Base-by-base conservation (phyloP, 352 stramenopile species). In the Phytopythium helicoides region DNA sequence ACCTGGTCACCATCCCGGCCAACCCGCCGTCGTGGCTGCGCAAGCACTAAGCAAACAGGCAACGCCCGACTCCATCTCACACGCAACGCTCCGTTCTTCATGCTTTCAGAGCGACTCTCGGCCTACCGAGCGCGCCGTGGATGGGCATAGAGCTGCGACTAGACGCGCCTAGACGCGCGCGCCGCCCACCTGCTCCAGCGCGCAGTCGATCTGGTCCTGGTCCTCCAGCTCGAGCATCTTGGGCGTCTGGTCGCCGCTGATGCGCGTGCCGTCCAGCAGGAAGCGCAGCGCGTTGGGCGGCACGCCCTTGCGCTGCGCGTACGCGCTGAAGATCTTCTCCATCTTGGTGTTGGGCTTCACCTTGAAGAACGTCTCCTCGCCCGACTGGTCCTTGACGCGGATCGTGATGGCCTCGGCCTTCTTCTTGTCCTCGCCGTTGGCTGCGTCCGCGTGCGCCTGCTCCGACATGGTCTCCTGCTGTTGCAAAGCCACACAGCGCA, bases 321-420 rank as follows among this genome's bases (percentile, higher is more conserved):
- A 99, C 4, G 96, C 96, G 51, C 88, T 89, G 68, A 99, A 98
- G 44, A 99, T 97, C 69, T 99, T 99, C 52, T 92, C 81, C 96
- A 99, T 99, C 81, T 98, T 98, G 35, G 96, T 99, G 49, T 95
- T 97, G 52, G 92, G 97, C 76, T 99, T 99, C 41, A 99, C 97
- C 80, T 99, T 99, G 78, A 99, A 99, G 67, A 98, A 98, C 6
- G 94, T 99, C 73, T 99, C 95, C 56, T 97, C 89, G 35, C 89
- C 90, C 16, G 84, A 94, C 81, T 97, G 76, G 67, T 94, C 84
- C 69, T 94, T 94, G 19, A 94, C 84, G 56, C 84, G 81, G 65
- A 94, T 94, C 19, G 84, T 94, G 63, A 94, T 94, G 55, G 82
- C 75, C 52, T 93, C 82, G 26, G 78, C 65, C 76, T 92, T 90